phyloP scores from a whole-genome alignment of 176 grass and related monocot genomes.

The Stipa capillata region DNA sequence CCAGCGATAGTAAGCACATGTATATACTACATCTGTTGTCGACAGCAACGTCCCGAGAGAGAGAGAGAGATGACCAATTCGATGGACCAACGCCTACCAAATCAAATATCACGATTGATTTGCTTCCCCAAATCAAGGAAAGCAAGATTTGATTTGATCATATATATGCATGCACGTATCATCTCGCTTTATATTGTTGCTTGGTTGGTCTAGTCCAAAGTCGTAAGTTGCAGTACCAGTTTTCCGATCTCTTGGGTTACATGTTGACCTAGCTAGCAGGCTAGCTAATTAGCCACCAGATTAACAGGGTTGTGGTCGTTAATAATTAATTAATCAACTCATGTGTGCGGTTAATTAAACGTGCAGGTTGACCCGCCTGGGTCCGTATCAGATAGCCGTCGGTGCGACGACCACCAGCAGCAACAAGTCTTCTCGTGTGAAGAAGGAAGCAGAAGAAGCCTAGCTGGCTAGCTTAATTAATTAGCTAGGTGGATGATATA shows the following conservation, averaged over 20 bases:
- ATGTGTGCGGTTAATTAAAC: background rate
- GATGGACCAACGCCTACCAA: background rate
- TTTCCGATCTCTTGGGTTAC: background rate
- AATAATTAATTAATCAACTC: background rate
- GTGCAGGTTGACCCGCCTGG: constrained; percentile 43
- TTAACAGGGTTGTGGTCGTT: background rate
- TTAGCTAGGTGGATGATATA: background rate
- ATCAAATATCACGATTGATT: background rate
- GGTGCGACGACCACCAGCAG: background rate
- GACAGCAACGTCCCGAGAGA: background rate
- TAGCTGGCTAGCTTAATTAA: background rate
- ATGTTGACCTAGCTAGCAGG: background rate
- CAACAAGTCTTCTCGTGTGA: background rate
- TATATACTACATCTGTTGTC: background rate
- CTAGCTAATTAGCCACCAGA: background rate
- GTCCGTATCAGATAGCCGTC: constrained; percentile 40
- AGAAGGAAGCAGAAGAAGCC: constrained; percentile 16
- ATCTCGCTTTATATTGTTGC: too few relatives aligned
- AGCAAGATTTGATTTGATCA: background rate
- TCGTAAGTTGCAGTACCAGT: background rate
- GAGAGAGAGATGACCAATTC: background rate
- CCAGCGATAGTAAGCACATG: background rate
- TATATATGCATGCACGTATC: background rate
- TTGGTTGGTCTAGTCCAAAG: background rate
- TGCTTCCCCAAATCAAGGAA: background rate